phyloP scores from a whole-genome alignment of 164 flowering plant species.

The Liriodendron chinense region DNA sequence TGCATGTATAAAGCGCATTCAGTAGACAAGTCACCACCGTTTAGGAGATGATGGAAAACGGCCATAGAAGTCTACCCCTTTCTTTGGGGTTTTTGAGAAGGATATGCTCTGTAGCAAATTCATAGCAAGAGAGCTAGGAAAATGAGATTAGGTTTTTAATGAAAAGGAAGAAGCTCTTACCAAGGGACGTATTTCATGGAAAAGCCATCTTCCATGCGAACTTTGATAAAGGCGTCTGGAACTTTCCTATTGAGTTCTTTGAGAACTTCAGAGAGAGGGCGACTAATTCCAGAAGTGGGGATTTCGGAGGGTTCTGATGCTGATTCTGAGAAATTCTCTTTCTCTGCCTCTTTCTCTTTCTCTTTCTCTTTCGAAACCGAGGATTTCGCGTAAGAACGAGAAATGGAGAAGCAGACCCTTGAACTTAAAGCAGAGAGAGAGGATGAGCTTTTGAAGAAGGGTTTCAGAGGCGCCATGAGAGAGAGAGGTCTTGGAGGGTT shows the following conservation, averaged over 20 bases:
- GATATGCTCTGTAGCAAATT: neutral
- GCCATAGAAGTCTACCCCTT: neutral
- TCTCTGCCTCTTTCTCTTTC: slow-evolving; percentile 7
- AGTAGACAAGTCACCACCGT: neutral
- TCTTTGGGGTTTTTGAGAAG: too few species aligned
- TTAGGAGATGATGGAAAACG: neutral
- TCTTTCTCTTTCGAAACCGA: slow-evolving; percentile 4
- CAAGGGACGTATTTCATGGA: slow-evolving; percentile 76
- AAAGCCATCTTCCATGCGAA: slow-evolving; percentile 59
- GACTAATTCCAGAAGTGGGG: slow-evolving; percentile 60
- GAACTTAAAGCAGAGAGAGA: neutral
- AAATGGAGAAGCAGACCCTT: neutral
- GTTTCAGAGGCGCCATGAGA: slow-evolving; percentile 5
- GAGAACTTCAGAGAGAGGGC: slow-evolving; percentile 78
- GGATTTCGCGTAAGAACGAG: slow-evolving; percentile 13
- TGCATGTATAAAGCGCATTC: neutral
- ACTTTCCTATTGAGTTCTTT: slow-evolving; percentile 72
- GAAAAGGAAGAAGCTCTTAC: slow-evolving; percentile 24
- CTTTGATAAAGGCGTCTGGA: slow-evolving; percentile 63
- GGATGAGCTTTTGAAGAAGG: slow-evolving; percentile 2
- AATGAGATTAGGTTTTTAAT: neutral
- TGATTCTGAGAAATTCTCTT: slow-evolving; percentile 4
- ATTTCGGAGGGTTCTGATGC: slow-evolving; percentile 21
- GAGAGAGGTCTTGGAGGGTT: neutral
- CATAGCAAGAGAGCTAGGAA: neutral